Base-by-base conservation (phyloP, 139 green algal genomes). In the Haematococcus lacustris region DNA sequence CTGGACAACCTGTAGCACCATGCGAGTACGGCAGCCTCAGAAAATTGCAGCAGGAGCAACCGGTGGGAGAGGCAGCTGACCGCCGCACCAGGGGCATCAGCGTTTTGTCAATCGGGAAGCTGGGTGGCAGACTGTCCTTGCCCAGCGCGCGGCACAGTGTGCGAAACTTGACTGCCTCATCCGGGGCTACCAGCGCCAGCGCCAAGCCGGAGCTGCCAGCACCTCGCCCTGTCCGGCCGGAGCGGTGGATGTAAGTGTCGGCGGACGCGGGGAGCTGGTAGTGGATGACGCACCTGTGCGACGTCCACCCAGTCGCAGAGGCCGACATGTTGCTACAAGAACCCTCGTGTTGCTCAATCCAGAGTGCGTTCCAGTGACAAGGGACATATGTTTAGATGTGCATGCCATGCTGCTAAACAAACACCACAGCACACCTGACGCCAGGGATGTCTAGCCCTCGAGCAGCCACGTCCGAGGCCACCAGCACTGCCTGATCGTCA, bases 211-310 rank as follows among this genome's bases (percentile, higher is more conserved):
- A 88, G 0, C 43, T 73, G 0, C 75, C 78, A 0, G 82, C 90
- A 26, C 68, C 77, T n/a, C 95, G 81, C 1, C 87, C 95, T 4
- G 95, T 98, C 38, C 95, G 89, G 1, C 80, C 83, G 9, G 69
- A 90, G 28, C 96, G 85, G 80, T 99, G 96, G 73, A 99, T 96
- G 80, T 98, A 99, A 0, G 91, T 86, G 85, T 98, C 93, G 2
- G 89, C 86, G 0, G 83, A 87, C 3, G 90, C 86, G 0, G 94
- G 92, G 69, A 98, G 70, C 84, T 99, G 95, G 88, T 98, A 98
- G 85, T 99, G 95, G 3, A 92, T 57, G 4, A 91, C 86, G n/a
- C n/a, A n/a, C n/a, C n/a, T n/a, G n/a, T n/a, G n/a, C n/a, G n/a
- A n/a, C n/a, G n/a, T n/a, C n/a, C n/a, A n/a, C n/a, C n/a, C n/a